These are phyloP conservation scores for Kappamyces sp. DNA, from an alignment of 192 early-diverging fungal genomes.

Conservation along the genomic window DNA sequence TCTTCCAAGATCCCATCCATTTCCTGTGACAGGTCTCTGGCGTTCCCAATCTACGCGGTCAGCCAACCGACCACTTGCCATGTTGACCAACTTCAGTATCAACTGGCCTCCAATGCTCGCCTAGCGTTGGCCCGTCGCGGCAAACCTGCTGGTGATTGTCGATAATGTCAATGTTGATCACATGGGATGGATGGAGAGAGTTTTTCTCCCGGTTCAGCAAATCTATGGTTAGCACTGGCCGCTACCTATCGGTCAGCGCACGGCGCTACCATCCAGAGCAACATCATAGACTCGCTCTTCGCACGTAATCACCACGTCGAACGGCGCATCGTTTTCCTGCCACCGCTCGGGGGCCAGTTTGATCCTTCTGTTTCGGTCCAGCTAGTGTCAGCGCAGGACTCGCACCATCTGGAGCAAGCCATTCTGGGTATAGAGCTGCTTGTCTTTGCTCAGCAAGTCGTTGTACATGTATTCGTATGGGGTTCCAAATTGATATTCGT, in stretches of 20 bases:
- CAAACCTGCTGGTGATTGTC: slow-evolving; percentile 77
- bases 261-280: slow-evolving; percentile 72
- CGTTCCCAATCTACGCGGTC: slow-evolving; percentile 42
- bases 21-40: slow-evolving; percentile 75
- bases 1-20: slow-evolving; percentile 74
- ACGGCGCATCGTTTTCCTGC: slow-evolving; percentile 65
- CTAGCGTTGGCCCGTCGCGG: too few relatives aligned
- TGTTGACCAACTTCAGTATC: slow-evolving; percentile 72
- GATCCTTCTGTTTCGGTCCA: slow-evolving; percentile 90
- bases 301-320: slow-evolving; percentile 93
- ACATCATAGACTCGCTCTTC: slow-evolving; percentile 93
- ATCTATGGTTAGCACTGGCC: slow-evolving; percentile 45
- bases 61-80: slow-evolving; percentile 35
- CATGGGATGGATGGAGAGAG: slow-evolving; percentile 66
- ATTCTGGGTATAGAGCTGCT: slow-evolving; percentile 71
- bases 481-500: slow-evolving; percentile 89
- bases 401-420: slow-evolving; percentile 72
- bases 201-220: slow-evolving; percentile 62
- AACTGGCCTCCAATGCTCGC: slow-evolving; percentile 76
- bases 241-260: neutral
- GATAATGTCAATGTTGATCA: slow-evolving; percentile 94
- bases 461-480: slow-evolving; percentile 84
- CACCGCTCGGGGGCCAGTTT: slow-evolving; percentile 86
- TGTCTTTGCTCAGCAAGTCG: slow-evolving; percentile 70
- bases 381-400: neutral